Conservation (phyloP, 179 eudicot species). For the Pouteria campechiana region DNA sequence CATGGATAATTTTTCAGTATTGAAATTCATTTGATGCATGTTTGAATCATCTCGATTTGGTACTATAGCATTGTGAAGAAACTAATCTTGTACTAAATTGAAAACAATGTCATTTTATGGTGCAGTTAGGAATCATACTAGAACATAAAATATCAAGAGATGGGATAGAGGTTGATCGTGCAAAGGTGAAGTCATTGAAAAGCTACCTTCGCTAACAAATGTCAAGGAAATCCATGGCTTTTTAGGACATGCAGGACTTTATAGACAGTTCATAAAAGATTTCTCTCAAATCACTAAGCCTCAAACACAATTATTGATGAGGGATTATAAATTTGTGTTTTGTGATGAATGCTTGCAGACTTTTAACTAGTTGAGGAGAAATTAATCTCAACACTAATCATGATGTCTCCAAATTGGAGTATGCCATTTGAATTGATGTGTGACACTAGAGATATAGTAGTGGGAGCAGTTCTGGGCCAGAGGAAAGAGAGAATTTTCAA, state of each 20-base stretch:
- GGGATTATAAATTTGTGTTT: neutral
- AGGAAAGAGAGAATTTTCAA: neutral
- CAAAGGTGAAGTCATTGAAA: neutral
- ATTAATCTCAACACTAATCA: neutral
- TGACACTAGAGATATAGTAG: neutral
- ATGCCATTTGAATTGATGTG: neutral
- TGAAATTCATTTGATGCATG: neutral
- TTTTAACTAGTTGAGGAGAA: neutral
- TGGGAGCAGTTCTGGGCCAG: neutral
- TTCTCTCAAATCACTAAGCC: neutral
- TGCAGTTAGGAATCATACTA: neutral
- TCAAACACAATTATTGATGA: neutral
- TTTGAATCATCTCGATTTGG: neutral
- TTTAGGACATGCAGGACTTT: neutral
- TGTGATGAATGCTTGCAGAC: neutral
- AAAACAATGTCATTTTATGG: no score
- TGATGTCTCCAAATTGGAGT: neutral
- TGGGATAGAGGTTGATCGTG: neutral
- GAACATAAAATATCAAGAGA: neutral
- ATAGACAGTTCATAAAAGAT: no score
- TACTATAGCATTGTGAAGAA: neutral
- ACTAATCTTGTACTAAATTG: neutral
- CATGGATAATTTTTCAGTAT: neutral
- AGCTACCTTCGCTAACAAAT: neutral
- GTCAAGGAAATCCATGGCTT: neutral